A percentile compares a stretch with the other conserved stretches of the same genome.
phyloP scores from a whole-genome alignment of 2,329 filamentous ascomycete species.

The Alternaria triticimaculans region DNA sequence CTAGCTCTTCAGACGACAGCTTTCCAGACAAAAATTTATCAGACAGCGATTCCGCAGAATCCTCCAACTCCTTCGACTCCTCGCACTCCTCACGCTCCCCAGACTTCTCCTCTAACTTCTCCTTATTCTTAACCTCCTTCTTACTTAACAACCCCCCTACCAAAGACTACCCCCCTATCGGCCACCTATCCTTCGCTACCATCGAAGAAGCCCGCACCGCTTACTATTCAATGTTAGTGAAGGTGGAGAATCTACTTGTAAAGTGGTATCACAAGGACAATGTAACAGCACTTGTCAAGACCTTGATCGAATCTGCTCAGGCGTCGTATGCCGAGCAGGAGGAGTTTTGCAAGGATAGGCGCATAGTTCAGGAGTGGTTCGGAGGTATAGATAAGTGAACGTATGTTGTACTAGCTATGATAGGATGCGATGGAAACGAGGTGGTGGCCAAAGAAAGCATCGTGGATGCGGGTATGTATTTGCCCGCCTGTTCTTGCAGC shows the following conservation, averaged over 20 bases:
- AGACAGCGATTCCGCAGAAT: too few species aligned
- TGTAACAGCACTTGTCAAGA: background rate
- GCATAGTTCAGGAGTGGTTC: background rate
- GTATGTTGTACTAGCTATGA: background rate
- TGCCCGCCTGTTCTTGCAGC: background rate
- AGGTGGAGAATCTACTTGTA: background rate
- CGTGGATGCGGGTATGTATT: background rate
- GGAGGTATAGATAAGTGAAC: background rate
- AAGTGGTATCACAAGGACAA: background rate
- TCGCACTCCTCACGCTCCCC: too few species aligned
- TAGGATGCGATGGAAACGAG: background rate
- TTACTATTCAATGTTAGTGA: rapidly evolving
- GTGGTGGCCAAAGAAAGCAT: background rate
- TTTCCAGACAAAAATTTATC: too few species aligned
- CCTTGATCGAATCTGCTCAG: background rate
- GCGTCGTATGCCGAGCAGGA: background rate
- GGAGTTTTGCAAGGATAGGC: background rate
- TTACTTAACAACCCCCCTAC: background rate
- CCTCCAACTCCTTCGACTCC: too few species aligned
- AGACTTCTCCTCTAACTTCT: background rate
- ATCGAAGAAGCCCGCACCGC: background rate
- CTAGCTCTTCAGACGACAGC: too few species aligned
- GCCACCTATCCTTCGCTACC: background rate
- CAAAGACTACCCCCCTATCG: background rate
- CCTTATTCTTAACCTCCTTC: background rate